Percentiles rank a stretch among this genome's conserved stretches.
Evolutionary conservation across 1,284 basidiomycete genomes (phyloP).

Genomic region (Irpex lacteus): DNA sequence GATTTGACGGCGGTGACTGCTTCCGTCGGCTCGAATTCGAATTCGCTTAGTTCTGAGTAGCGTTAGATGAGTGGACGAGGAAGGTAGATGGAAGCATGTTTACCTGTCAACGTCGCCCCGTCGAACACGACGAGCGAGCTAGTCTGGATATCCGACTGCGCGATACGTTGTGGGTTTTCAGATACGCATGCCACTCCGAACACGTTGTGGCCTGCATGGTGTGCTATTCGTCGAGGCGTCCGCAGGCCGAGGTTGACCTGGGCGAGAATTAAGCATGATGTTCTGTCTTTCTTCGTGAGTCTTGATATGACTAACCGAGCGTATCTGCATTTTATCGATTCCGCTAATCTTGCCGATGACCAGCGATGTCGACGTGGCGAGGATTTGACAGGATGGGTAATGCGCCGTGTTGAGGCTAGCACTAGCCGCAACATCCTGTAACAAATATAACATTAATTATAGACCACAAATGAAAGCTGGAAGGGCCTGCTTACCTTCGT

Average conservation of each 20-base stretch:
- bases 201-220: constrained; percentile 49
- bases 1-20: constrained; percentile 56
- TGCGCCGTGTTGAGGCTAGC: constrained; percentile 44
- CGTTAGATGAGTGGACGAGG: constrained; percentile 1
- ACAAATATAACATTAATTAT: constrained; percentile 4
- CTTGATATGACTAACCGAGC: constrained; percentile 56
- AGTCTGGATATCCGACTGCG: constrained; percentile 43
- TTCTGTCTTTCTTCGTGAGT: neutral
- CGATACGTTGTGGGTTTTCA: constrained; percentile 51
- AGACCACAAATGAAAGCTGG: neutral
- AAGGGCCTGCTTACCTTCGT: constrained; percentile 54
- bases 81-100: constrained; percentile 23
- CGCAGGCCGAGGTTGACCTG: constrained; percentile 70
- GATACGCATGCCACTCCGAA: constrained; percentile 66
- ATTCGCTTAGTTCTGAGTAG: constrained; percentile 48
- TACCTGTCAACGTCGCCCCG: constrained; percentile 63
- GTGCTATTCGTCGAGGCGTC: constrained; percentile 61
- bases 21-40: constrained; percentile 52
- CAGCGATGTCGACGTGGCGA: constrained; percentile 56
- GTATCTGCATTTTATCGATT: constrained; percentile 80
- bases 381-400: constrained; percentile 53
- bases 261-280: constrained; percentile 1
- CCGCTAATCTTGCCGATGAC: constrained; percentile 66
- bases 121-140: constrained; percentile 71
- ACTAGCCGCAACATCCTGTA: constrained; percentile 62